Percentiles rank a stretch among this genome's conserved stretches.
Evolutionary conservation across 768 basidiomycete genomes (phyloP).

Genomic region (Pleurotus platypus): DNA sequence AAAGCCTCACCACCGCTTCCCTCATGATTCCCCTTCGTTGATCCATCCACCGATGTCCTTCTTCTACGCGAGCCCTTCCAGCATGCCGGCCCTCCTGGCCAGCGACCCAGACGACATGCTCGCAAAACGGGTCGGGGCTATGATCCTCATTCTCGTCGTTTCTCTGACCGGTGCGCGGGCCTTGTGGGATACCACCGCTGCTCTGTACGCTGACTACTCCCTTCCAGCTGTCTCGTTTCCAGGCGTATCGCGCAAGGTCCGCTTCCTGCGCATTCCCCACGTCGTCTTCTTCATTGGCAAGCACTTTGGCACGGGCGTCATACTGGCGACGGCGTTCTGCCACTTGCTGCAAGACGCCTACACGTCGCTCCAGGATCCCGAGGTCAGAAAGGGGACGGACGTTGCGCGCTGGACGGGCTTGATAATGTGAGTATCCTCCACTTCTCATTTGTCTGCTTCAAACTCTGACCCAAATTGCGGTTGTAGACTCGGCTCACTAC

Average conservation of each 20-base stretch:
- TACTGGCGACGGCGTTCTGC: constrained; percentile 78
- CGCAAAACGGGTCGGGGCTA: constrained; percentile 23
- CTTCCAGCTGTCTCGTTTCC: constrained; percentile 69
- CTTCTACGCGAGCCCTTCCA: too few relatives aligned
- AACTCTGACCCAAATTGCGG: constrained; percentile 2
- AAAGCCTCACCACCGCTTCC: too few relatives aligned
- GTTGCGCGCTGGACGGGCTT: constrained; percentile 62
- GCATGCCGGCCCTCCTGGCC: too few relatives aligned
- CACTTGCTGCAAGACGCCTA: constrained; percentile 81
- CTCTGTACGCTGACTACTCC: neutral
- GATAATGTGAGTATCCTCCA: constrained; percentile 58
- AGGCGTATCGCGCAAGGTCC: constrained; percentile 50
- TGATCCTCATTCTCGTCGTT: constrained; percentile 51
- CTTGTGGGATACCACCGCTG: neutral
- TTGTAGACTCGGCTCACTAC: constrained; percentile 55
- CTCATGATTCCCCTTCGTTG: too few relatives aligned
- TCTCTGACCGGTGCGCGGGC: constrained; percentile 59
- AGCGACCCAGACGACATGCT: neutral
- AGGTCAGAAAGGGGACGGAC: constrained; percentile 39
- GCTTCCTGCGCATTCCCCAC: constrained; percentile 57
- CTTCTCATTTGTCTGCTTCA: neutral
- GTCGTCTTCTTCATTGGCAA: constrained; percentile 82
- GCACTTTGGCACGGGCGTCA: constrained; percentile 83
- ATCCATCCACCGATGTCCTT: too few relatives aligned
- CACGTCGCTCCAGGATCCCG: constrained; percentile 45